Evolutionary conservation across 2,329 filamentous ascomycete genomes (phyloP).

Genomic region (Neoarthrinium moseri): DNA sequence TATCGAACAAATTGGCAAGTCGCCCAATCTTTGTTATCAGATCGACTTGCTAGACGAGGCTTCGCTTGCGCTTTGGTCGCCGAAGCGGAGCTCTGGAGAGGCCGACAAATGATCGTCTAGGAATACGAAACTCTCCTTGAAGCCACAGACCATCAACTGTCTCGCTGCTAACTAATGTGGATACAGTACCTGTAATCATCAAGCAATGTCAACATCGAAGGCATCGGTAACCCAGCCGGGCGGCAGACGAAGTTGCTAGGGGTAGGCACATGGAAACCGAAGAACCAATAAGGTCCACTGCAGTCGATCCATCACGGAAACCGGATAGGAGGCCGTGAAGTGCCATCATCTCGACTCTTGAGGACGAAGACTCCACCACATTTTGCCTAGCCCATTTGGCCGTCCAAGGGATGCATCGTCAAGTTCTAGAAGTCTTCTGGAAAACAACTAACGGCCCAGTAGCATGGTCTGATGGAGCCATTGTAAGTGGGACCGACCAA

Average conservation of each 20-base stretch:
- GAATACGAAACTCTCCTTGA: not conserved
- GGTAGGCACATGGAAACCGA: not conserved
- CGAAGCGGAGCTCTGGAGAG: slow-evolving; percentile 2
- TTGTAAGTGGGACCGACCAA: not conserved
- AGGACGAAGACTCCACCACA: no score
- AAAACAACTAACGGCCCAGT: slow-evolving; percentile 1
- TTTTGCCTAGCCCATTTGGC: not conserved
- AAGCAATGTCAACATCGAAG: not conserved
- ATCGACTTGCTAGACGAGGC: no score
- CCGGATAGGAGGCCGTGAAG: slow-evolving; percentile 1
- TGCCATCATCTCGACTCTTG: not conserved
- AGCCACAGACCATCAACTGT: not conserved
- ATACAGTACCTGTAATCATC: no score
- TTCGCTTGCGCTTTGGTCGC: no score
- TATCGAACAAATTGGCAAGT: no score
- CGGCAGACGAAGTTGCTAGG: not conserved
- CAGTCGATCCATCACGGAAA: slow-evolving; percentile 1
- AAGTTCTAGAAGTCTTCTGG: slow-evolving; percentile 2
- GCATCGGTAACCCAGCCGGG: slow-evolving; percentile 2
- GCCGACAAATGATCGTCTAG: not conserved
- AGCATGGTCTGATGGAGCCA: not conserved
- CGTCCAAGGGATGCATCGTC: not conserved
- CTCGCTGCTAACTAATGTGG: not conserved
- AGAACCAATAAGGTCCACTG: not conserved
- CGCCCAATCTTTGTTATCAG: no score